A percentile compares a stretch with the other conserved stretches of the same genome.
Conservation (phyloP, 441 rosid species). For the Viola pubescens region DNA sequence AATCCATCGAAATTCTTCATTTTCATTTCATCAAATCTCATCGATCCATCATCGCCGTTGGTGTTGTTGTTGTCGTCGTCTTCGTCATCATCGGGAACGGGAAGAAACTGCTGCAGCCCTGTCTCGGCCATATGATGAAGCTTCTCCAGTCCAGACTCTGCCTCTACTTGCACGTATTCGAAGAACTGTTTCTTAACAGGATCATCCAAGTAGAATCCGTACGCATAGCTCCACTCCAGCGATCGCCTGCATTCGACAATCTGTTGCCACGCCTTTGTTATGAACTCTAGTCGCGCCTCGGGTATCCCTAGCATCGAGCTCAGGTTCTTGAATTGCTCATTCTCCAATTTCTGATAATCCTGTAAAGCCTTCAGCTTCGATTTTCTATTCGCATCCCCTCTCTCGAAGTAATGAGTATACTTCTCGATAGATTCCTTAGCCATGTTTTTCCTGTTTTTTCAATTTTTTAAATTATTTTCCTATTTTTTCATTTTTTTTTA, state of each 20-base stretch:
- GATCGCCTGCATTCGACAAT: slow-evolving; percentile 78
- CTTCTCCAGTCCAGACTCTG: slow-evolving; percentile 69
- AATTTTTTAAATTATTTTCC: too few relatives aligned
- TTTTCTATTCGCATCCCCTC: slow-evolving; percentile 44
- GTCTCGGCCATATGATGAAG: slow-evolving; percentile 81
- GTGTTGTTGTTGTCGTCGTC: too few relatives aligned
- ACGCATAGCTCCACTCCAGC: slow-evolving; percentile 83
- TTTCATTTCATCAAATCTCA: too few relatives aligned
- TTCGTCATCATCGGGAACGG: neutral
- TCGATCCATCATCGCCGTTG: slow-evolving; percentile 22
- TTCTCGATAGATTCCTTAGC: slow-evolving; percentile 35
- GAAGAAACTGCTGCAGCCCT: slow-evolving; percentile 46
- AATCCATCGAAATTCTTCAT: slow-evolving; percentile 52
- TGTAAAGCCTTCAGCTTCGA: neutral
- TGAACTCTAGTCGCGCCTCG: slow-evolving; percentile 66
- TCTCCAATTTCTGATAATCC: neutral
- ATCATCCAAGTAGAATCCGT: slow-evolving; percentile 66
- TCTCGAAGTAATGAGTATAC: slow-evolving; percentile 82
- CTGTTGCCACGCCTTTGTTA: slow-evolving; percentile 81
- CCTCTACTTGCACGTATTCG: slow-evolving; percentile 89
- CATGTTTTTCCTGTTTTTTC: slow-evolving; percentile 3
- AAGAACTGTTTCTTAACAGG: slow-evolving; percentile 64
- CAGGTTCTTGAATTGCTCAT: slow-evolving; percentile 54
- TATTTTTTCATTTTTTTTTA: too few relatives aligned
- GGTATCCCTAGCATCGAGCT: slow-evolving; percentile 51